phyloP scores from a whole-genome alignment of 306 rosid species.

The Cicer pinnatifidum region DNA sequence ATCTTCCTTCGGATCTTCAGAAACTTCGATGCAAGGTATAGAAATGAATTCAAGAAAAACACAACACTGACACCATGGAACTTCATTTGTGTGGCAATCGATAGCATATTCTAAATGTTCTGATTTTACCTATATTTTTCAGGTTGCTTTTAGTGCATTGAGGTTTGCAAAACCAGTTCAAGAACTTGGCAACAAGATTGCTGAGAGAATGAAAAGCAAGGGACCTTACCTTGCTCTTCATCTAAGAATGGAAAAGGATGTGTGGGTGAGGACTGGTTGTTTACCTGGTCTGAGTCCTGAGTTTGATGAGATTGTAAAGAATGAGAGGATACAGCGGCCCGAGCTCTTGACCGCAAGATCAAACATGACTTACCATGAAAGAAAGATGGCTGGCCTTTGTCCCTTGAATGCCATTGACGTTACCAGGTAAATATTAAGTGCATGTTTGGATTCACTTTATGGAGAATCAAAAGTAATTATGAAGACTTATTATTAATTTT shows the following conservation, averaged over 20 bases:
- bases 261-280: conserved; percentile 99
- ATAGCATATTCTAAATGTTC: conserved; percentile 41
- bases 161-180: conserved; percentile 83
- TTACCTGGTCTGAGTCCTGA: conserved; percentile 79
- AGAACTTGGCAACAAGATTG: conserved; percentile 79
- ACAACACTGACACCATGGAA: too few species aligned
- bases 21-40: conserved; percentile 96
- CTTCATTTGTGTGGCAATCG: neutral
- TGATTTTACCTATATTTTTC: conserved; percentile 29
- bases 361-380: conserved; percentile 85
- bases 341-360: conserved; percentile 84
- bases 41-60: too few species aligned
- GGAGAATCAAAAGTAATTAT: too few species aligned
- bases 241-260: conserved; percentile 94
- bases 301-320: conserved; percentile 71
- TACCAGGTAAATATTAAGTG: conserved; percentile 60
- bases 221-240: conserved; percentile 95
- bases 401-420: conserved; percentile 90
- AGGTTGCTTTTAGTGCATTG: conserved; percentile 94
- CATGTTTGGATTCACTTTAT: too few species aligned
- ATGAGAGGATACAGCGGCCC: conserved; percentile 68
- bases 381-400: conserved; percentile 92
- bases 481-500: too few species aligned
- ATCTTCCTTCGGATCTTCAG: conserved; percentile 95
- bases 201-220: conserved; percentile 75